Base-by-base conservation (phyloP, 2,329 filamentous ascomycete species). In the Thermoascus crustaceus region DNA sequence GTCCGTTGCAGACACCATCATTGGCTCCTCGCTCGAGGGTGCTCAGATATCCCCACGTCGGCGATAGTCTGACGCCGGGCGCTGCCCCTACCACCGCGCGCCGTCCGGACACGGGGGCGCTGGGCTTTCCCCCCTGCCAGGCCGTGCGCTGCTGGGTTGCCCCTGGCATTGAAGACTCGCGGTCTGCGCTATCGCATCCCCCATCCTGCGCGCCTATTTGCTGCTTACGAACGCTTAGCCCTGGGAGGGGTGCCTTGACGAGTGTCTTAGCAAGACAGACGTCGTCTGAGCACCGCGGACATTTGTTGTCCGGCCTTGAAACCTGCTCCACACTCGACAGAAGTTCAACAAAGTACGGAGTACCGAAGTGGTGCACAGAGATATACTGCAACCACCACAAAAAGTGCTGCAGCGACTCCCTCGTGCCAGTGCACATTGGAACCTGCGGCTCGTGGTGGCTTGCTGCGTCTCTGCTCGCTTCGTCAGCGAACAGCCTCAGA, bases 21-120 rank as follows among this genome's bases (percentile, higher is more conserved):
- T 29, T 29, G 26, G 26, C 26, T 17, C 18, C 26, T 29, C 14
- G 26, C 18, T 17, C 26, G 18, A 17, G 26, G 26, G 26, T 29
- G 26, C 14, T 29, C 26, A 29, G 26, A 16, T 29, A 29, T 29
- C 26, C 18, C 26, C 26, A 9, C 26, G 26, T 17, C 26, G n/a
- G 26, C 26, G 26, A 29, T 29, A 29, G 26, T 29, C 26, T 29
- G 26, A 29, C 26, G 26, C 26, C 26, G 26, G n/a, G 26, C 18
- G 26, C 26, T 16, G 16, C 26, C 26, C 26, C 26, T 29, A 29
- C 26, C 26, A 9, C 26, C 7, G 26, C 26, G 14, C 18, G 18
- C 18, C 16, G n/a, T 29, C 16, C 26, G 26, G 14, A 13, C 16
- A 29, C 26, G n/a, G n/a, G n/a, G n/a, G n/a, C n/a, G n/a, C n/a